Evolutionary conservation across 2,329 filamentous ascomycete species (phyloP).

Genomic region (Pseudogymnoascus sp.): DNA sequence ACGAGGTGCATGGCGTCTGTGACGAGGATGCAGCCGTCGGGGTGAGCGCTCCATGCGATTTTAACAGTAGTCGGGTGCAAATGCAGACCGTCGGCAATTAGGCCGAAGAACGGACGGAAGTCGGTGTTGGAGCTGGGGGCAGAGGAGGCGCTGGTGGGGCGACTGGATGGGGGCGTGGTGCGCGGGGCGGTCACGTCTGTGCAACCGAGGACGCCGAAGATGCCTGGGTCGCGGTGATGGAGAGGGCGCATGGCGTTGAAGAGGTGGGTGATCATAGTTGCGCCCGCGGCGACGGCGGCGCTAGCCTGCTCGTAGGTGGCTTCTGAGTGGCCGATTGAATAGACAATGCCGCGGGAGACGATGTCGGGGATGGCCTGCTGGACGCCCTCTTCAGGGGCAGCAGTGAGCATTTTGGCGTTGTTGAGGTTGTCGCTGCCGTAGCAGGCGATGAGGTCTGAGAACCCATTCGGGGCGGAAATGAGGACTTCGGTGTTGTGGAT

Average conservation of each 20-base stretch:
- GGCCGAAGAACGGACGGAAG: constrained; percentile 67
- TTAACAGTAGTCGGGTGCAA: constrained; percentile 81
- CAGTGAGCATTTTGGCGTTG: constrained; percentile 64
- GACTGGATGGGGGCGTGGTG: not conserved
- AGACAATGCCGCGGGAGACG: constrained; percentile 57
- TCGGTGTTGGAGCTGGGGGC: not conserved
- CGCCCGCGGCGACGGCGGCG: constrained; percentile 61
- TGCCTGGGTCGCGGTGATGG: constrained; percentile 82
- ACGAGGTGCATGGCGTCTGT: constrained; percentile 88
- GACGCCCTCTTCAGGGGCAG: constrained; percentile 70
- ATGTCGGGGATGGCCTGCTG: constrained; percentile 60
- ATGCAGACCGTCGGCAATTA: constrained; percentile 87
- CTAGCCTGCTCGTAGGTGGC: constrained; percentile 78
- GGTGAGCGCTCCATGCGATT: constrained; percentile 81
- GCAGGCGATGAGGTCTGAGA: constrained; percentile 59
- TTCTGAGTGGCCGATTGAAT: constrained; percentile 79
- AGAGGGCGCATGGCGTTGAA: constrained; percentile 92
- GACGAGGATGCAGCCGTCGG: constrained; percentile 76
- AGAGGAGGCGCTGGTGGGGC: constrained; percentile 8
- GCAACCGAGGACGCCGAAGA: constrained; percentile 76
- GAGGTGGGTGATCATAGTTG: constrained; percentile 83
- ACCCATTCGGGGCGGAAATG: constrained; percentile 48
- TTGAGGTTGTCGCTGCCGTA: constrained; percentile 66
- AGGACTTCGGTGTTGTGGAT: constrained; percentile 73
- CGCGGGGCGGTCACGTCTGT: constrained; percentile 39